Percentiles rank a stretch among this genome's conserved stretches.
phyloP scores from a whole-genome alignment of 139 green algal genomes.

The Micractinium conductrix region DNA sequence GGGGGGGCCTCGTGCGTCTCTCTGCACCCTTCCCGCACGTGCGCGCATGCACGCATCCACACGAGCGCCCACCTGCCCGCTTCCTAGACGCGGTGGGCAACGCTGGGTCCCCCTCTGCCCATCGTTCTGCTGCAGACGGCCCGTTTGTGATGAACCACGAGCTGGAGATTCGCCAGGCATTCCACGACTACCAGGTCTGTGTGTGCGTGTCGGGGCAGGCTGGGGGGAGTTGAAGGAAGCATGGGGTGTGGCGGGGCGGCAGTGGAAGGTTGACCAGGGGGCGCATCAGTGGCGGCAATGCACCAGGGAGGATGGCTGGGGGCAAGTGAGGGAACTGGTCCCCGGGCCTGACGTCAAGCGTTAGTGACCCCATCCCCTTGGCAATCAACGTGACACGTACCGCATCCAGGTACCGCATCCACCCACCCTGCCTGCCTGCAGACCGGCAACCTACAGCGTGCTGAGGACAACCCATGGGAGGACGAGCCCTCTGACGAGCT shows the following conservation, averaged over 20 bases:
- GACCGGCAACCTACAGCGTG: constrained; percentile 73
- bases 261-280: background rate
- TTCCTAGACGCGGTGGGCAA: too few species aligned
- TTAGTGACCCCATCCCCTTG: background rate
- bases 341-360: background rate
- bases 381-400: background rate
- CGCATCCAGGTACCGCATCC: too few species aligned
- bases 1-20: too few species aligned
- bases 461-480: constrained; percentile 78
- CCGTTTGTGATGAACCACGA: constrained; percentile 90
- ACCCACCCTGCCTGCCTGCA: constrained; percentile 26
- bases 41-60: too few species aligned
- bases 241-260: too few species aligned
- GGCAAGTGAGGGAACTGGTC: background rate
- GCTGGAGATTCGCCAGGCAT: constrained; percentile 80
- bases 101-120: too few species aligned
- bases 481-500: too few species aligned
- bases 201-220: background rate
- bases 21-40: too few species aligned
- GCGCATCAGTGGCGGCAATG: background rate
- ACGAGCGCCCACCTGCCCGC: too few species aligned
- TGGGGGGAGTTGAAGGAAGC: too few species aligned
- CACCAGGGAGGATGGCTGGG: too few species aligned
- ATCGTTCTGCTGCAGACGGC: constrained; percentile 40
- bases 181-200: constrained; percentile 65